Base-by-base conservation (phyloP, 2,329 filamentous ascomycete genomes). In the Talaromyces rugulosus region DNA sequence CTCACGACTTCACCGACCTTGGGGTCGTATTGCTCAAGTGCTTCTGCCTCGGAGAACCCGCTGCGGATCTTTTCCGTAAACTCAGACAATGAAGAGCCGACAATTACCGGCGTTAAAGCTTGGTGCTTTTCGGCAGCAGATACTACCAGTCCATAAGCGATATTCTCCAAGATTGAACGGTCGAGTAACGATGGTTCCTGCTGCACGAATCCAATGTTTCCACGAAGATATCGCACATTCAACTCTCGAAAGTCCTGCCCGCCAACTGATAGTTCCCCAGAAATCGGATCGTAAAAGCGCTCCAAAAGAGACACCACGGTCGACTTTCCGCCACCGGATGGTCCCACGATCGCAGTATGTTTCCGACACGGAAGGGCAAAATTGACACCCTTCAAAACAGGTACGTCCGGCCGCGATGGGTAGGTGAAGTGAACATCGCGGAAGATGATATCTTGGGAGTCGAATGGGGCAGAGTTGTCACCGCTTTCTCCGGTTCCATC, bases 251-350 rank as follows among this genome's bases (percentile, higher is more conserved):
- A 62, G 30, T 73, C 66, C 11, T 69, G 67, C 1, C 62, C 68
- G 4, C 70, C 75, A n/a, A 77, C 68, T 0, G 64, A 47, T 5
- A 78, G 67, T 8, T 66, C 56, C 2, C 76, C 76, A 0, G 67
- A 65, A 3, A 60, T 64, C 1, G 75, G 71, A 54, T 78, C 73
- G 58, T 78, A 78, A 28, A 77, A 71, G 6, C 76, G 70, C 58
- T 72, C 71, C 9, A 77, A 59, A 33, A 78, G 67, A 6, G 68
- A 72, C 2, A 73, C 74, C 36, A 77, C 69, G 5, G 81, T 83
- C 4, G 81, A 83, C 64, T 84, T 85, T 4, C 82, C 82, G 62
- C 80, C 80, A 9, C 81, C 82, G 27, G 82, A 81, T 5, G 80
- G 78, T 3, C 82, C 82, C 50, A 83, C 77, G 16, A 84, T 75